These are phyloP conservation scores for Protomyces lactucae-debilis DNA, from an alignment of 1,139 yeast species.

Conservation along the genomic window DNA sequence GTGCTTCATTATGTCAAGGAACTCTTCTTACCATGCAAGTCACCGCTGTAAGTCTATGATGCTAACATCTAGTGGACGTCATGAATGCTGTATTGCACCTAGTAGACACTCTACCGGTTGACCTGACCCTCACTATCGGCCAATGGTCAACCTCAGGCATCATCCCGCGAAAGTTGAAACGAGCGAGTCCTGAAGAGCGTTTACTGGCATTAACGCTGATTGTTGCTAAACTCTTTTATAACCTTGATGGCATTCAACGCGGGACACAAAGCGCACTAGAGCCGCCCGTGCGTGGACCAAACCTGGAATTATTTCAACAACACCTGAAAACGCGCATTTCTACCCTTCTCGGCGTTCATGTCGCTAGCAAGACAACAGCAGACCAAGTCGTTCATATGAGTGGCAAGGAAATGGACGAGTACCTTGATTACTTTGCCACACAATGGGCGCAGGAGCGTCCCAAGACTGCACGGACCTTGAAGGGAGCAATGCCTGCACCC, in stretches of 20 bases:
- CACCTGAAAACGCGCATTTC: not conserved
- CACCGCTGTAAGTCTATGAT: not conserved
- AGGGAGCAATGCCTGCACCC: constrained; percentile 1
- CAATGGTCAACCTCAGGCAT: not conserved
- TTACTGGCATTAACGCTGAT: not conserved
- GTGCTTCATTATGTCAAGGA: constrained; percentile 5
- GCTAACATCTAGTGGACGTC: constrained; percentile 3
- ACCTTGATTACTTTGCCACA: constrained; percentile 8
- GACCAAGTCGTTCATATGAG: constrained; percentile 4
- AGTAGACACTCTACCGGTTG: not conserved
- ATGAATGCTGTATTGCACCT: constrained; percentile 2
- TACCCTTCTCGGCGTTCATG: constrained; percentile 8
- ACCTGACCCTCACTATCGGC: not conserved
- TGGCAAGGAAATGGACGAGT: constrained; percentile 5
- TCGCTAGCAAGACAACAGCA: constrained; percentile 10
- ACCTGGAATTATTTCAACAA: constrained; percentile 1
- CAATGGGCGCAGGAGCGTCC: constrained; percentile 3
- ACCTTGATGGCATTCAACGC: constrained; percentile 7
- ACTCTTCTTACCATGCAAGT: constrained; percentile 13
- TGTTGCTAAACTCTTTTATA: constrained; percentile 7
- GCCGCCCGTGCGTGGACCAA: constrained; percentile 4
- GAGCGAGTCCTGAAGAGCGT: constrained; percentile 7
- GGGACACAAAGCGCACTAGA: not conserved
- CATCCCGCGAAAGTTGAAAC: not conserved
- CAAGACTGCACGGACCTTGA: not conserved